phyloP scores from a whole-genome alignment of 2,329 filamentous ascomycete genomes.

The Alternaria novae-zelandiae region DNA sequence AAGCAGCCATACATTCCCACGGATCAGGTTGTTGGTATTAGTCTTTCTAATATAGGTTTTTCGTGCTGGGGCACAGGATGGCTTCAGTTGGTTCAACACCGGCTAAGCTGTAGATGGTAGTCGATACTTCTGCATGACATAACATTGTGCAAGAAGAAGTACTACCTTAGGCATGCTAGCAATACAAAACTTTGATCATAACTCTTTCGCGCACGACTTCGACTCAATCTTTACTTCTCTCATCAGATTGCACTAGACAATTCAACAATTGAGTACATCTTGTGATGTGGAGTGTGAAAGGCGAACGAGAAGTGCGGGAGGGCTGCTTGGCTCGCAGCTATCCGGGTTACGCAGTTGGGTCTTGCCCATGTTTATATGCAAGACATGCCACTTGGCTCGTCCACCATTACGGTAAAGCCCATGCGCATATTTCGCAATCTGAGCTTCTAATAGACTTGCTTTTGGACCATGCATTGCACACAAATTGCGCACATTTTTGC shows the following conservation, averaged over 20 bases:
- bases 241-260: neutral
- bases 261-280: neutral
- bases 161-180: neutral
- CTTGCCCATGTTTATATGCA: neutral
- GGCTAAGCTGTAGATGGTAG: neutral
- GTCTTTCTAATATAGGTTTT: neutral
- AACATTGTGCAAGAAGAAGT: neutral
- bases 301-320: neutral
- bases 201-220: accelerated
- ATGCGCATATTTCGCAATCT: neutral
- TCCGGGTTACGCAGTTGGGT: neutral
- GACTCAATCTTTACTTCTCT: neutral
- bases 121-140: neutral
- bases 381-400: neutral
- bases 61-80: neutral
- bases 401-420: neutral
- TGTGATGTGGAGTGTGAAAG: neutral
- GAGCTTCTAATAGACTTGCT: neutral
- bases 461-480: neutral
- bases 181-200: neutral
- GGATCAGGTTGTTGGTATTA: neutral
- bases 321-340: neutral
- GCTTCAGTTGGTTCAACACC: neutral
- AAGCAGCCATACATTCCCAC: neutral
- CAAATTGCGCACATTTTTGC: neutral